Conservation (phyloP, 805 yeast genomes). For the Zygosaccharomyces siamensis region DNA sequence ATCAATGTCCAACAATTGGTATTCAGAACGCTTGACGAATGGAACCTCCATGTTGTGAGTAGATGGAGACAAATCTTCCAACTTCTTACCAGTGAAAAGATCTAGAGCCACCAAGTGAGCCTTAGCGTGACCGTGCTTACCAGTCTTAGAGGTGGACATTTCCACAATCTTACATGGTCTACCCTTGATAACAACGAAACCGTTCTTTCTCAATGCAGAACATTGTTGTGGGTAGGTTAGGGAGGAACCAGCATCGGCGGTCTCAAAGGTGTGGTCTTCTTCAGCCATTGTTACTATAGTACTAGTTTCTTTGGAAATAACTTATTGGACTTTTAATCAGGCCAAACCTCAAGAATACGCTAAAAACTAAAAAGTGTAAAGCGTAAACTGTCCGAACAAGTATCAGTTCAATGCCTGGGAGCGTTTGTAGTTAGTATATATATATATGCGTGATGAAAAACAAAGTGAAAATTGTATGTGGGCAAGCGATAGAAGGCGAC, state of each 20-base stretch:
- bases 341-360: background rate
- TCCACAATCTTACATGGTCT: slow-evolving; percentile 99
- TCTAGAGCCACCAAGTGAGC: slow-evolving; percentile 99
- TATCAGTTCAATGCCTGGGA: too few species aligned
- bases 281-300: slow-evolving; percentile 30
- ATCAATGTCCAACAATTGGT: slow-evolving; percentile 94
- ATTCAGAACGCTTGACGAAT: slow-evolving; percentile 92
- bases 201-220: slow-evolving; percentile 99
- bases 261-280: slow-evolving; percentile 85
- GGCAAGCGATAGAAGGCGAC: slow-evolving; percentile 1
- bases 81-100: slow-evolving; percentile 98
- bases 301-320: background rate
- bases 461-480: slow-evolving; percentile 1
- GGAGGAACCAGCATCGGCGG: slow-evolving; percentile 99
- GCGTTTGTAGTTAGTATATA: background rate
- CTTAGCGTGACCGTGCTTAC: slow-evolving; percentile 99
- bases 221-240: slow-evolving; percentile 98
- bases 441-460: background rate
- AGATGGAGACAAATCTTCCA: slow-evolving; percentile 99
- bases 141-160: slow-evolving; percentile 99
- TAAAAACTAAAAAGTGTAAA: background rate
- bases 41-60: slow-evolving; percentile 99
- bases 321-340: background rate
- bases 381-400: too few species aligned
- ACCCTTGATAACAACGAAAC: slow-evolving; percentile 96